Conservation (phyloP, 2,329 filamentous ascomycete species). For the Xylaria sp. region DNA sequence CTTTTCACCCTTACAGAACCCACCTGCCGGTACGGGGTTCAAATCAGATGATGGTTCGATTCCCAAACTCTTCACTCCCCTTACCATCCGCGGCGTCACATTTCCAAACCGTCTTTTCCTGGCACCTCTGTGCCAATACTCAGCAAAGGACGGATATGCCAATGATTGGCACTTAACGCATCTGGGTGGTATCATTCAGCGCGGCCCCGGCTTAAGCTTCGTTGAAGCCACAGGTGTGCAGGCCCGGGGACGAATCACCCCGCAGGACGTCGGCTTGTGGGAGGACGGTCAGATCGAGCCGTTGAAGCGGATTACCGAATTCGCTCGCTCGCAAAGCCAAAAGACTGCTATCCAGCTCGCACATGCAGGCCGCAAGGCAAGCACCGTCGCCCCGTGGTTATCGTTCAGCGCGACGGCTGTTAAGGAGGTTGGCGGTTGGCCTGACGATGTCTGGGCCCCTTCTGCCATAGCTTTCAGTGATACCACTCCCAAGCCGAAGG, state of each 20-base stretch:
- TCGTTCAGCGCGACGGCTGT: constrained; percentile 42
- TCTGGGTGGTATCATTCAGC: constrained; percentile 75
- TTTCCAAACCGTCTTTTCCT: constrained; percentile 61
- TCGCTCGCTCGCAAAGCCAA: constrained; percentile 64
- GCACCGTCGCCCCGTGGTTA: constrained; percentile 52
- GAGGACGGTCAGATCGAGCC: constrained; percentile 74
- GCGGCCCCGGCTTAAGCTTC: constrained; percentile 70
- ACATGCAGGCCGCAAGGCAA: constrained; percentile 67
- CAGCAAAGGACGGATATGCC: constrained; percentile 65
- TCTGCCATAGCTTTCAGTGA: constrained; percentile 69
- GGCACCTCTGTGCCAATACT: constrained; percentile 62
- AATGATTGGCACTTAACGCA: constrained; percentile 80
- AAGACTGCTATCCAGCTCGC: constrained; percentile 77
- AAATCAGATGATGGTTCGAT: constrained; percentile 56
- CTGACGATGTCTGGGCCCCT: constrained; percentile 58
- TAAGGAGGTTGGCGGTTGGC: constrained; percentile 53
- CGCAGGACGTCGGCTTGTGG: constrained; percentile 75
- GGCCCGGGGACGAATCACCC: constrained; percentile 77
- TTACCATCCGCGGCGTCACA: constrained; percentile 58
- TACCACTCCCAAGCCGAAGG: constrained; percentile 65
- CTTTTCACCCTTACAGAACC: constrained; percentile 56
- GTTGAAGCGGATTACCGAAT: constrained; percentile 52
- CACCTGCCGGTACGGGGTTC: constrained; percentile 52
- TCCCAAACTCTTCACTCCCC: constrained; percentile 61
- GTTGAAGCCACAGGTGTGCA: constrained; percentile 77